Conservation (phyloP, 2,329 filamentous ascomycete species). For the Aspergillus oerlinghausenensis region DNA sequence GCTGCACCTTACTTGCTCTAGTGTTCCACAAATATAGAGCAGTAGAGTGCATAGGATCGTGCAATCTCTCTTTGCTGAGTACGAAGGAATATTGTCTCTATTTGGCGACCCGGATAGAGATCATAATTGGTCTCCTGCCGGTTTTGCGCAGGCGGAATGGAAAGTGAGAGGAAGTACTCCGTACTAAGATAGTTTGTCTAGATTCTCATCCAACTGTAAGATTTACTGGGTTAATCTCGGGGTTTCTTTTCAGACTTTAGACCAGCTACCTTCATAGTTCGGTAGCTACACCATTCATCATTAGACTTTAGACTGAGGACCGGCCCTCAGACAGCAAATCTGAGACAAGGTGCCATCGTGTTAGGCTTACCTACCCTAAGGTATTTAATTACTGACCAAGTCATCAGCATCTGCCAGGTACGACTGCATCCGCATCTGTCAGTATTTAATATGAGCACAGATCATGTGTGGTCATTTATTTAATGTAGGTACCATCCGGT, state of each 20-base stretch:
- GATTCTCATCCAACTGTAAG: too few relatives aligned
- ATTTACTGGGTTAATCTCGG: not conserved
- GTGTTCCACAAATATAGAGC: not conserved
- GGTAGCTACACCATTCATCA: too few relatives aligned
- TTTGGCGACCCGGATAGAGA: not conserved
- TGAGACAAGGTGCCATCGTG: slow-evolving; percentile 3
- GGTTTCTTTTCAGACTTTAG: not conserved
- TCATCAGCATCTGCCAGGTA: slow-evolving; percentile 19
- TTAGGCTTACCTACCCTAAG: slow-evolving; percentile 9
- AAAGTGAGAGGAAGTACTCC: not conserved
- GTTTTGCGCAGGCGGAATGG: not conserved
- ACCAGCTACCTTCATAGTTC: too few relatives aligned
- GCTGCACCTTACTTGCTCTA: not conserved
- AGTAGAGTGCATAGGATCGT: not conserved
- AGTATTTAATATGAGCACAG: not conserved
- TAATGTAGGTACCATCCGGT: not conserved
- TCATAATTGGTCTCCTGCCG: not conserved
- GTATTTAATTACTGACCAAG: slow-evolving; percentile 1
- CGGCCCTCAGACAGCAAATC: not conserved
- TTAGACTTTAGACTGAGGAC: not conserved
- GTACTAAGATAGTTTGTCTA: not conserved
- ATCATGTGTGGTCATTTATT: not conserved
- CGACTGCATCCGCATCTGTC: slow-evolving; percentile 9
- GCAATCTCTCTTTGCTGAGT: not conserved
- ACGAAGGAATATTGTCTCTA: not conserved